Evolutionary conservation across 164 flowering plant genomes (phyloP).

Genomic region (Vitis rotundifolia): DNA sequence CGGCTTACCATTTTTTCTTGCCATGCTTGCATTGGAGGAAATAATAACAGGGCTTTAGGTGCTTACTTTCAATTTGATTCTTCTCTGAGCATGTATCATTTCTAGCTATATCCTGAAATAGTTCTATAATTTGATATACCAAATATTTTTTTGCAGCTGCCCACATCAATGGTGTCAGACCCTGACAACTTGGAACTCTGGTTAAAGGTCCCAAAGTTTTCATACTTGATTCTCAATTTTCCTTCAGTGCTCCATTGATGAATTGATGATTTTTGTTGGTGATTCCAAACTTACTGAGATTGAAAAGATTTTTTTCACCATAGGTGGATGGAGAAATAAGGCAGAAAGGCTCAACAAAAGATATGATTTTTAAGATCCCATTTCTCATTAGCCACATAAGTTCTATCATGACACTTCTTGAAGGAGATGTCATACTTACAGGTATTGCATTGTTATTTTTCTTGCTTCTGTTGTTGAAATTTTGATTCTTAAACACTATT

Average conservation of each 20-base stretch:
- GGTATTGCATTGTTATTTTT: constrained; percentile 39
- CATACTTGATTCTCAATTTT: neutral
- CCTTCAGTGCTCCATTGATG: neutral
- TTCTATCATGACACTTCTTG: constrained; percentile 88
- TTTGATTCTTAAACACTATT: neutral
- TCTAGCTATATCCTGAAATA: neutral
- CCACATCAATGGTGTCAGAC: constrained; percentile 65
- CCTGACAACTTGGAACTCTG: constrained; percentile 89
- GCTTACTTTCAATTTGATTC: neutral
- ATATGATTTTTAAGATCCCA: constrained; percentile 95
- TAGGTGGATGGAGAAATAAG: constrained; percentile 88
- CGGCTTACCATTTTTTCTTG: neutral
- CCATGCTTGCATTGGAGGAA: no score
- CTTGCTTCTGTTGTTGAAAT: neutral
- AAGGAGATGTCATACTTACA: constrained; percentile 98
- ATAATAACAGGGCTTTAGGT: no score
- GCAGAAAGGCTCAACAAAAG: constrained; percentile 87
- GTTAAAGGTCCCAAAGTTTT: constrained; percentile 63
- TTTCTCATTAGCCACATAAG: constrained; percentile 94
- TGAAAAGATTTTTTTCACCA: neutral
- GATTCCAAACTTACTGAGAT: neutral
- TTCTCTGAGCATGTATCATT: neutral
- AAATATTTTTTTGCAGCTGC: constrained; percentile 48
- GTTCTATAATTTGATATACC: neutral
- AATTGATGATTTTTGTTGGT: neutral